phyloP scores from a whole-genome alignment of 2,329 filamentous ascomycete species.

The Penicillium psychrosexuale region DNA sequence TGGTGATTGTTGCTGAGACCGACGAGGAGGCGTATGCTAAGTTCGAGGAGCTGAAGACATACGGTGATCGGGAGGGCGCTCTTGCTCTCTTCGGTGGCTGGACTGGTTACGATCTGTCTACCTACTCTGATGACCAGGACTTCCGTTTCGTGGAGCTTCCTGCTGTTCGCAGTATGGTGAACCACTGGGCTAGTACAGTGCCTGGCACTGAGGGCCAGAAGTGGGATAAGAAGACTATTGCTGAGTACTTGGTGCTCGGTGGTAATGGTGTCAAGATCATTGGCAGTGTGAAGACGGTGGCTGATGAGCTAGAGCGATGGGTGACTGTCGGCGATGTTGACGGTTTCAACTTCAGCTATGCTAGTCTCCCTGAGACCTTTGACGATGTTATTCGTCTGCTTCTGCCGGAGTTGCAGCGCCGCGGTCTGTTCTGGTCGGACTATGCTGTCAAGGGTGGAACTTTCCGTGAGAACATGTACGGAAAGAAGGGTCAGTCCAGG shows the following conservation, averaged over 20 bases:
- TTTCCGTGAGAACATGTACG: constrained; percentile 41
- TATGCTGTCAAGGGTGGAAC: constrained; percentile 39
- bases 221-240: constrained; percentile 38
- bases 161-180: constrained; percentile 46
- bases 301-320: constrained; percentile 39
- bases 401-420: constrained; percentile 32
- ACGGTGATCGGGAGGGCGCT: constrained; percentile 46
- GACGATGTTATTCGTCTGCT: constrained; percentile 35
- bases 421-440: constrained; percentile 41
- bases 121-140: constrained; percentile 45
- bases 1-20: constrained; percentile 46
- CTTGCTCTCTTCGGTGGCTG: constrained; percentile 49
- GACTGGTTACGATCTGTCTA: constrained; percentile 46
- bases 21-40: constrained; percentile 46
- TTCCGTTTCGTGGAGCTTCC: constrained; percentile 44
- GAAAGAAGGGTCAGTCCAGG: constrained; percentile 28
- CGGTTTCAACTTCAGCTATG: constrained; percentile 38
- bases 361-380: constrained; percentile 35
- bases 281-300: constrained; percentile 37
- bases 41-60: constrained; percentile 42
- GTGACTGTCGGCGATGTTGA: constrained; percentile 35
- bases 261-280: constrained; percentile 38
- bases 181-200: constrained; percentile 44
- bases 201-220: constrained; percentile 41
- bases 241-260: constrained; percentile 34